Conservation (phyloP, 306 rosid genomes). For the Erythrophleum fordii region DNA sequence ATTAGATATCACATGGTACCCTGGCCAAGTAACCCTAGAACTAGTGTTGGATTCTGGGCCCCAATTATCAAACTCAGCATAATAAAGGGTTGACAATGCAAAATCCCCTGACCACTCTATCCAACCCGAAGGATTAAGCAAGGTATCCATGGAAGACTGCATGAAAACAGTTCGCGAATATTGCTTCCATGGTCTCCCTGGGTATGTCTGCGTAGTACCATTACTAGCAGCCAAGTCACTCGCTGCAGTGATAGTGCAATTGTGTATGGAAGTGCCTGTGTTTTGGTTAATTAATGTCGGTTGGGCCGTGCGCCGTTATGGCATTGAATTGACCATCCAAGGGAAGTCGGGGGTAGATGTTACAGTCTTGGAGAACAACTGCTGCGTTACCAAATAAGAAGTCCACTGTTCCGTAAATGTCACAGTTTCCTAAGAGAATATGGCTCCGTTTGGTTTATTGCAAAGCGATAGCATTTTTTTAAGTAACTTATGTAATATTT, state of each 20-base stretch:
- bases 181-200: slow-evolving; percentile 61
- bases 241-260: slow-evolving; percentile 48
- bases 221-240: slow-evolving; percentile 31
- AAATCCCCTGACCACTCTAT: slow-evolving; percentile 46
- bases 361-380: slow-evolving; percentile 54
- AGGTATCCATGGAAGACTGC: slow-evolving; percentile 51
- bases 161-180: slow-evolving; percentile 49
- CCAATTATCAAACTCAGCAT: slow-evolving; percentile 47
- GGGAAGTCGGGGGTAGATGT: slow-evolving; percentile 49
- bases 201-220: slow-evolving; percentile 42
- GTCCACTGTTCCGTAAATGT: slow-evolving; percentile 58
- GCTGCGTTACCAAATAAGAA: slow-evolving; percentile 63
- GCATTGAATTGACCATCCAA: slow-evolving; percentile 49
- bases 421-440: slow-evolving; percentile 56
- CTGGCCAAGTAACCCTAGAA: slow-evolving; percentile 49
- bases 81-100: slow-evolving; percentile 52
- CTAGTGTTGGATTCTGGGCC: slow-evolving; percentile 50
- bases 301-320: slow-evolving; percentile 54
- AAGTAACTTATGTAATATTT: too few relatives aligned
- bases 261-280: slow-evolving; percentile 50
- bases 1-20: slow-evolving; percentile 37
- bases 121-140: slow-evolving; percentile 58
- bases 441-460: too few relatives aligned
- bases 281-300: slow-evolving; percentile 55
- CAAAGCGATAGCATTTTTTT: too few relatives aligned